Conservation (phyloP, 192 early-diverging fungal genomes). For the Glomus cerebriforme region DNA sequence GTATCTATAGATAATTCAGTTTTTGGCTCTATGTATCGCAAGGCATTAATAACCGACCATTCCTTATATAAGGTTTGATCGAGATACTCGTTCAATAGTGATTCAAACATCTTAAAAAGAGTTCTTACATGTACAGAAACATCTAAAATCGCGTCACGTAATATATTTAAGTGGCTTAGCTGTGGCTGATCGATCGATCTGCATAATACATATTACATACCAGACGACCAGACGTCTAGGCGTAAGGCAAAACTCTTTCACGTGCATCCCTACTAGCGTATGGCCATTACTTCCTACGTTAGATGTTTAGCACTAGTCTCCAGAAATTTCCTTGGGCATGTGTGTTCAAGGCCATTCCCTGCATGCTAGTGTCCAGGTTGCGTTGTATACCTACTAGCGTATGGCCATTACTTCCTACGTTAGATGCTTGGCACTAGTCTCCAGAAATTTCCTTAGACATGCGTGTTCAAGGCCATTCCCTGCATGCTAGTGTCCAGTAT, state of each 20-base stretch:
- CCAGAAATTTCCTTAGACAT: not conserved
- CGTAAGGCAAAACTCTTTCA: not conserved
- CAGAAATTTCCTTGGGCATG: constrained; percentile 13
- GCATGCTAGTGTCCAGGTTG: constrained; percentile 18
- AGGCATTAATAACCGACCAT: constrained; percentile 26
- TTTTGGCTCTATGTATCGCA: constrained; percentile 32
- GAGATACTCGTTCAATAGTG: constrained; percentile 25
- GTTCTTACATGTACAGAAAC: not conserved
- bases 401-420: constrained; percentile 20
- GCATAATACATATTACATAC: not conserved
- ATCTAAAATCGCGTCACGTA: not conserved
- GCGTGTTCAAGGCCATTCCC: not conserved
- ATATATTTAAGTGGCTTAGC: not conserved
- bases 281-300: constrained; percentile 14
- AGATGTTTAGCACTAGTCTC: constrained; percentile 8
- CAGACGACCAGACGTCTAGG: too few relatives aligned
- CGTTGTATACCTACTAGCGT: constrained; percentile 15
- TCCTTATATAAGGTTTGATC: constrained; percentile 7
- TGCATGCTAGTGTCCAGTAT: constrained; percentile 15
- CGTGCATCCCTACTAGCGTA: constrained; percentile 14
- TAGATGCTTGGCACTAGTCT: constrained; percentile 14
- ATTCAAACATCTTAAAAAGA: constrained; percentile 28
- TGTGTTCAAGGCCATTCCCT: constrained; percentile 21
- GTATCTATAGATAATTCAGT: constrained; percentile 21
- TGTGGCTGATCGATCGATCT: not conserved